phyloP scores from a whole-genome alignment of 257 asterid species.

The Paraleonurus japonicus region DNA sequence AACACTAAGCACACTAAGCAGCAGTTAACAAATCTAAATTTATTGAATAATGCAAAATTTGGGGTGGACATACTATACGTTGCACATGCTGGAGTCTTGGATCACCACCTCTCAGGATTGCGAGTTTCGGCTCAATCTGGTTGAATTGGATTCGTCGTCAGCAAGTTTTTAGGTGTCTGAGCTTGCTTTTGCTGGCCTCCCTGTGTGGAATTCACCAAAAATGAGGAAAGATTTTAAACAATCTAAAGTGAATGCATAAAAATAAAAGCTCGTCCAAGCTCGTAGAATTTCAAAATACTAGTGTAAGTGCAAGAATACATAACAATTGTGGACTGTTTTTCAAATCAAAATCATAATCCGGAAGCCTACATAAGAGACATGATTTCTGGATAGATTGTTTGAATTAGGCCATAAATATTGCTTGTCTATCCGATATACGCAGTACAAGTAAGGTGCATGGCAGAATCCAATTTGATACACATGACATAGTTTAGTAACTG shows the following conservation, averaged over 20 bases:
- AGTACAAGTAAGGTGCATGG: too few species aligned
- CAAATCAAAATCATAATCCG: neutral
- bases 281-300: too few species aligned
- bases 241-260: too few species aligned
- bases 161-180: conserved; percentile 45
- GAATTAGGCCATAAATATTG: neutral
- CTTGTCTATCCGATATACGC: neutral
- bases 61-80: conserved; percentile 8
- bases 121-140: conserved; percentile 25
- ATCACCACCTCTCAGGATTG: neutral
- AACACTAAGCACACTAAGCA: neutral
- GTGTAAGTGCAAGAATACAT: neutral
- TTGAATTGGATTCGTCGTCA: conserved; percentile 32
- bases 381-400: neutral
- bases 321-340: neutral
- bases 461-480: too few species aligned
- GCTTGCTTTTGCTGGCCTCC: conserved; percentile 59
- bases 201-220: conserved; percentile 32
- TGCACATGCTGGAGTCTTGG: conserved; percentile 11
- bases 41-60: conserved; percentile 23
- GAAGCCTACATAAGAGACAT: neutral
- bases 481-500: neutral
- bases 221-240: neutral
- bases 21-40: conserved; percentile 2
- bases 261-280: too few species aligned